Percentiles rank a stretch among this genome's conserved stretches.
Conservation (phyloP, 2,329 filamentous ascomycete species). For the Aspergillus terreus region DNA sequence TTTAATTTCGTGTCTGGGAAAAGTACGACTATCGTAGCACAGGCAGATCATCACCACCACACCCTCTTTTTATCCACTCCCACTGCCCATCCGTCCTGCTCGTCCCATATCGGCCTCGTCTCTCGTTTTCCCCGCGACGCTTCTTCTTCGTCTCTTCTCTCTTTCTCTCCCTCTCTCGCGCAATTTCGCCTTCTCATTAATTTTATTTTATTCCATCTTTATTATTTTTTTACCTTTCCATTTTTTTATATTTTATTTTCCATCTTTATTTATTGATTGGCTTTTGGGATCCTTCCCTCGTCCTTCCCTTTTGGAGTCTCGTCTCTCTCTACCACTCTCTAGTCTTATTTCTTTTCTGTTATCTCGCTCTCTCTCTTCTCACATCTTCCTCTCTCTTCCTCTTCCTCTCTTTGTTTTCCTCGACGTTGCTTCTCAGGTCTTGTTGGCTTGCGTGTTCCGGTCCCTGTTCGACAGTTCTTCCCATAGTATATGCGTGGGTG, state of each 20-base stretch:
- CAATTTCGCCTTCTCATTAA: conserved; percentile 2
- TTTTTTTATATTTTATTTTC: conserved; percentile 19
- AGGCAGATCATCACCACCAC: conserved; percentile 26
- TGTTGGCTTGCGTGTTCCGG: conserved; percentile 19
- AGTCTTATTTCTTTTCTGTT: conserved; percentile 17
- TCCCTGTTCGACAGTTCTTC: conserved; percentile 18
- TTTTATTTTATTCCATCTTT: conserved; percentile 28
- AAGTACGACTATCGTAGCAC: conserved; percentile 20
- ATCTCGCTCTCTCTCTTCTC: conserved; percentile 10
- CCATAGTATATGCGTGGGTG: conserved; percentile 15
- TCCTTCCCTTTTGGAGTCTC: conserved; percentile 22
- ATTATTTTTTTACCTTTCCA: conserved; percentile 17
- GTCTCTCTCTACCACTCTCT: conserved; percentile 26
- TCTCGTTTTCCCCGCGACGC: conserved; percentile 31
- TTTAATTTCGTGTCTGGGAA: neutral
- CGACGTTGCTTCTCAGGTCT: neutral
- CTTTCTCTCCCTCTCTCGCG: neutral
- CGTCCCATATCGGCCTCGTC: conserved; percentile 28
- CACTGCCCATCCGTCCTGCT: conserved; percentile 24
- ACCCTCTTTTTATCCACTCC: conserved; percentile 34
- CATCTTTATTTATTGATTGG: conserved; percentile 10
- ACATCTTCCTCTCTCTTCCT: conserved; percentile 13
- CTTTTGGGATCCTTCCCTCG: conserved; percentile 5
- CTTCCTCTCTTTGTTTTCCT: conserved; percentile 14
- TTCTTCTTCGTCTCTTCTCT: conserved; percentile 17